Percentiles rank a stretch among this genome's conserved stretches.
These are phyloP conservation scores for Xylaria sp. DNA, from an alignment of 2,329 filamentous ascomycete genomes.

Conservation along the genomic window DNA sequence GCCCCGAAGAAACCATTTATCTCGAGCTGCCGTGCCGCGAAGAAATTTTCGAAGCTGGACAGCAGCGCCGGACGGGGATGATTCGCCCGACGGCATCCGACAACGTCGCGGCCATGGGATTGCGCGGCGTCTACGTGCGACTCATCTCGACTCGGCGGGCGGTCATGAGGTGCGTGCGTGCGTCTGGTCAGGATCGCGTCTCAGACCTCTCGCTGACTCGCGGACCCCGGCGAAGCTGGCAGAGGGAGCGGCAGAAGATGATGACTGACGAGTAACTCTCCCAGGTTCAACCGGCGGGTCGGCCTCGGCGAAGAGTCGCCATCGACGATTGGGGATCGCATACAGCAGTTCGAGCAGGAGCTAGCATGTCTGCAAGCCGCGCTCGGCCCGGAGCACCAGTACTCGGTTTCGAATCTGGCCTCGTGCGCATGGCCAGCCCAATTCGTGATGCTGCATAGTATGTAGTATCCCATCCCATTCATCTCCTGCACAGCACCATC, in stretches of 20 bases:
- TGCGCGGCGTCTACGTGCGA: slow-evolving; percentile 45
- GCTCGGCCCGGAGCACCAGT: slow-evolving; percentile 41
- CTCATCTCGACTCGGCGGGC: slow-evolving; percentile 46
- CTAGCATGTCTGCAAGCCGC: slow-evolving; percentile 40
- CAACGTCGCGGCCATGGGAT: slow-evolving; percentile 37
- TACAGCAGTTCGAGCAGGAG: slow-evolving; percentile 45
- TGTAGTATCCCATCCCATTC: background rate
- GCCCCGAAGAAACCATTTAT: slow-evolving; percentile 53
- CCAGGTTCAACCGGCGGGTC: slow-evolving; percentile 47
- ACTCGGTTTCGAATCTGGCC: slow-evolving; percentile 43
- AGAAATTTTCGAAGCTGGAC: slow-evolving; percentile 48
- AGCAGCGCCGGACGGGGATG: slow-evolving; percentile 40
- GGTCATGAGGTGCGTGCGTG: slow-evolving; percentile 49
- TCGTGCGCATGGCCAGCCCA: slow-evolving; percentile 43
- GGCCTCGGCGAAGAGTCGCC: slow-evolving; percentile 46
- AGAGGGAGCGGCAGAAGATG: background rate
- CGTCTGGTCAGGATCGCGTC: background rate
- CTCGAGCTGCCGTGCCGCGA: slow-evolving; percentile 53
- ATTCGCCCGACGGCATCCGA: slow-evolving; percentile 40
- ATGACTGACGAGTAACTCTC: slow-evolving; percentile 21
- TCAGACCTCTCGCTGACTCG: background rate
- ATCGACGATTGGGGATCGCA: slow-evolving; percentile 42
- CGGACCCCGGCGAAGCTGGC: background rate
- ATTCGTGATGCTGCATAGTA: slow-evolving; percentile 50
- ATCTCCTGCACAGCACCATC: background rate